Base-by-base conservation (phyloP, 306 rosid genomes). In the Glycine latifolia region DNA sequence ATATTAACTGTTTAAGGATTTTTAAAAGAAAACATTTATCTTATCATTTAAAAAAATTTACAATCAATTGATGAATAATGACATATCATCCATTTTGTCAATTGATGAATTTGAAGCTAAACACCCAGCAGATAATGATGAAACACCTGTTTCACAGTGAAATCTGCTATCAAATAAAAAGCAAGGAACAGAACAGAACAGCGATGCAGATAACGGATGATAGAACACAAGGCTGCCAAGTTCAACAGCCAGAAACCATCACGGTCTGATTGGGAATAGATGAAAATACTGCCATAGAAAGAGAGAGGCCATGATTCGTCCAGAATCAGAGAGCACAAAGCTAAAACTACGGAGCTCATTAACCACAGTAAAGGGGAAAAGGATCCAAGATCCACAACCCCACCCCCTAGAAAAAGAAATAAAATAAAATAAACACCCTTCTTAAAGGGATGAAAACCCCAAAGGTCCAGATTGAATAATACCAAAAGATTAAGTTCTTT, bases 391-490 rank as follows among this genome's bases (percentile, higher is more conserved):
- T 8, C 20, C 0, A 35, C 39, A 3, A 3, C 3, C 39, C 8
- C 20, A 0, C 62, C 31, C 10, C 33, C 33, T 5, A 0, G 8
- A 48, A 48, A 48, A 9, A 48, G 6, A 1, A 53, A 4, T 20
- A 12, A 58, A 35, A 16, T 0, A 6, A 6, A 9, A 1, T 8
- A 59, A 59, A 59, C 6, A 59, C 37, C 66, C 11, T 20, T 20
- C 1, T 20, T 20, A n/a, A 20, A 8, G 65, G 60, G 3, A 5
- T 41, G 5, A 41, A 41, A 41, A 41, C 5, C 44, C 44, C 7
- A 11, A 43, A 7, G 10, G 6, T 75, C 61, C 53, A 62, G 10
- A 76, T 76, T 62, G 12, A 76, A 33, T 62, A 48, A 9, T 62
- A 62, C 15, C 37, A 47, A 63, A 76, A 63, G 47, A 62, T 15